Evolutionary conservation across 1,284 basidiomycete genomes (phyloP).

Genomic region (Neotropicomus parvogracilis): DNA sequence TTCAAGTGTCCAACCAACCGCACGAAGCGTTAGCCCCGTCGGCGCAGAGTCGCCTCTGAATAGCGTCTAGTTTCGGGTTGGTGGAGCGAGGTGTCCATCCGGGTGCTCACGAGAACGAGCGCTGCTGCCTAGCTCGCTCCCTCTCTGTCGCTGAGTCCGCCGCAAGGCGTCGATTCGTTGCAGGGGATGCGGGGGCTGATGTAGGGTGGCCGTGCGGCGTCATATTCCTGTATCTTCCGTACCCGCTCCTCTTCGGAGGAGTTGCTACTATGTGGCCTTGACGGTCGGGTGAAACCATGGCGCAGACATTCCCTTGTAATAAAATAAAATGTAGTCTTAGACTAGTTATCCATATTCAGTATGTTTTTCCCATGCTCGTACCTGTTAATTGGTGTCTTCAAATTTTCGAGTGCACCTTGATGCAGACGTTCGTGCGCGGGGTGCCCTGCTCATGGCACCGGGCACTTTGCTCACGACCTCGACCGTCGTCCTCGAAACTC

Average conservation of each 20-base stretch:
- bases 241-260: constrained; percentile 35
- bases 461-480: constrained; percentile 19
- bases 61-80: constrained; percentile 59
- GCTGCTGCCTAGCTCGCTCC: constrained; percentile 36
- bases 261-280: constrained; percentile 72
- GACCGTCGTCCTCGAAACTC: constrained; percentile 1
- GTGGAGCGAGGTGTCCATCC: constrained; percentile 65
- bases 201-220: constrained; percentile 47
- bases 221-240: constrained; percentile 79
- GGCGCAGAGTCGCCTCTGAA: constrained; percentile 30
- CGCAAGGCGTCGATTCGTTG: constrained; percentile 50
- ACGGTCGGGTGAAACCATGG: constrained; percentile 79
- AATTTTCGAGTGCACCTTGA: constrained; percentile 16
- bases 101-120: constrained; percentile 69
- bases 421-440: constrained; percentile 27
- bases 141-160: constrained; percentile 38
- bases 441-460: constrained; percentile 29
- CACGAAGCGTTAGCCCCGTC: constrained; percentile 38
- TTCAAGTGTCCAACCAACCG: constrained; percentile 46
- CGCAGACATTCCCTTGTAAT: constrained; percentile 44
- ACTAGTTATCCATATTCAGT: neutral
- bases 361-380: constrained; percentile 10
- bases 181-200: constrained; percentile 38
- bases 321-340: neutral
- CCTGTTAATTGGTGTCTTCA: neutral